phyloP scores from a whole-genome alignment of 331 rosid species.

The Stylosanthes scabra region DNA sequence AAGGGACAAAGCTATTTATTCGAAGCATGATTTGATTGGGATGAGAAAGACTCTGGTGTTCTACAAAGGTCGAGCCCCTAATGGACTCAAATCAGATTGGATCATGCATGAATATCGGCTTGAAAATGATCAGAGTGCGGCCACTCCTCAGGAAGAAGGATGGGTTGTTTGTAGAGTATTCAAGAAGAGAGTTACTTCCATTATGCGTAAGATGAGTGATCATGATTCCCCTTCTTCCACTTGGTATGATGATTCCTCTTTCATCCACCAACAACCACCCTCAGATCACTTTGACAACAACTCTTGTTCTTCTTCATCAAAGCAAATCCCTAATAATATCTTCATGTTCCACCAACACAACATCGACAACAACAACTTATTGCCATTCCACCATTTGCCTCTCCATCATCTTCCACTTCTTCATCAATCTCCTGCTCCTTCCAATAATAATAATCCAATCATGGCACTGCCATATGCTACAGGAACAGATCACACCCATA shows the following conservation, averaged over 20 bases:
- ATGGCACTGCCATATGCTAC: neutral
- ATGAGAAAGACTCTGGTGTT: constrained; percentile 96
- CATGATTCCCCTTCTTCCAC: constrained; percentile 63
- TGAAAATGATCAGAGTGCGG: constrained; percentile 78
- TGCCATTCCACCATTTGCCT: constrained; percentile 49
- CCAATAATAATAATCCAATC: no score
- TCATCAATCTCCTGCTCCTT: no score
- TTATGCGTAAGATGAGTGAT: constrained; percentile 71
- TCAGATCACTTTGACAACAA: constrained; percentile 42
- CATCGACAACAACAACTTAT: constrained; percentile 56
- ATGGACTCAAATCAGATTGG: constrained; percentile 97
- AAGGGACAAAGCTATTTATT: constrained; percentile 92
- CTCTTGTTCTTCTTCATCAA: constrained; percentile 51
- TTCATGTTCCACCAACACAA: constrained; percentile 46
- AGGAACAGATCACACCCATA: constrained; percentile 39
- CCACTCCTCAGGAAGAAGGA: constrained; percentile 74
- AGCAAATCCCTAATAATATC: constrained; percentile 54
- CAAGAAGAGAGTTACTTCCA: constrained; percentile 86
- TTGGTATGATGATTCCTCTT: constrained; percentile 91
- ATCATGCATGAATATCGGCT: constrained; percentile 97
- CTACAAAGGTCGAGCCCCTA: constrained; percentile 94
- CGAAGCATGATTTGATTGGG: constrained; percentile 83
- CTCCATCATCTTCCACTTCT: constrained; percentile 78
- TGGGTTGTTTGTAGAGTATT: constrained; percentile 96
- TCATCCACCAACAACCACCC: constrained; percentile 50